phyloP scores from a whole-genome alignment of 305 asterid species.

The Solanum aculeatissimum region DNA sequence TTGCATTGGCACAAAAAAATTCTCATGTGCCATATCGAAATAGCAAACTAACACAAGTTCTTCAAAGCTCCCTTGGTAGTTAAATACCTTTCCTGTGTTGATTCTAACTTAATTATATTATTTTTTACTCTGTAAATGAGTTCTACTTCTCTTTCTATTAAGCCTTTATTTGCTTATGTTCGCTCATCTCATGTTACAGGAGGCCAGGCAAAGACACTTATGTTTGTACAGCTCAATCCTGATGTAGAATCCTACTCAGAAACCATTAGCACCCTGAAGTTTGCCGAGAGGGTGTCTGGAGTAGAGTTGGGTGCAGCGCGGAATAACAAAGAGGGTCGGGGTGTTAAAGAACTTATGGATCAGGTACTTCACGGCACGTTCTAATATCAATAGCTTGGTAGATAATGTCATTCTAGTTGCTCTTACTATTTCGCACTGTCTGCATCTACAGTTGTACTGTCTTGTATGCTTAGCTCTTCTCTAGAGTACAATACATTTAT shows the following conservation, averaged over 20 bases:
- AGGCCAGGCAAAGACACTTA: slow-evolving; percentile 94
- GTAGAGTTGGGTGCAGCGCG: slow-evolving; percentile 95
- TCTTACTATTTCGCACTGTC: neutral
- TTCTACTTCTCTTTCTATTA: neutral
- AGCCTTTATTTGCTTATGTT: neutral
- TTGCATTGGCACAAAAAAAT: slow-evolving; percentile 76
- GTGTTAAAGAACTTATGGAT: slow-evolving; percentile 87
- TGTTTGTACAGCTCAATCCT: slow-evolving; percentile 96
- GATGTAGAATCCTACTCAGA: slow-evolving; percentile 86
- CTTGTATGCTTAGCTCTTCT: neutral
- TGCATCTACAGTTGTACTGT: neutral
- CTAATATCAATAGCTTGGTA: neutral
- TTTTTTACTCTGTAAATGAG: neutral
- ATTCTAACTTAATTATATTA: neutral
- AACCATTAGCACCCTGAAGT: slow-evolving; percentile 81
- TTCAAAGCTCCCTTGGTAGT: slow-evolving; percentile 91
- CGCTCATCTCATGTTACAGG: slow-evolving; percentile 32
- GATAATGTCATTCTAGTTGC: neutral
- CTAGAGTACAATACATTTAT: neutral
- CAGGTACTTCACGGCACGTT: slow-evolving; percentile 41
- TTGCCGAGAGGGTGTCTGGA: slow-evolving; percentile 97
- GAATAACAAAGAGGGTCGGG: slow-evolving; percentile 83
- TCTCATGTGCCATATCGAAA: slow-evolving; percentile 92
- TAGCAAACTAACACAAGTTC: slow-evolving; percentile 95
- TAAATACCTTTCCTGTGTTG: neutral